Percentiles rank a stretch among this genome's conserved stretches.
Conservation (phyloP, 345 rosid species). For the Populus davidiana region DNA sequence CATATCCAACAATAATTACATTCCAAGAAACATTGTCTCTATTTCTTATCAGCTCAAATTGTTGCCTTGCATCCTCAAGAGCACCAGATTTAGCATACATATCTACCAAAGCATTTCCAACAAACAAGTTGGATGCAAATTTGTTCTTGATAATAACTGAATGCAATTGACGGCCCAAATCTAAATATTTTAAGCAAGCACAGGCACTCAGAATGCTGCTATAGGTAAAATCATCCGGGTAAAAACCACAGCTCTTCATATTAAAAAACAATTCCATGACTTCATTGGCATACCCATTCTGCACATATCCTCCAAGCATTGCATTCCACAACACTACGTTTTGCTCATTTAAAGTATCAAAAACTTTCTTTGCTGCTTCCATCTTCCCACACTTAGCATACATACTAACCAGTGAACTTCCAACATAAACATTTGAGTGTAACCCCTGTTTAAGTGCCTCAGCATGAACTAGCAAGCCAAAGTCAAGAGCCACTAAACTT, state of each 20-base stretch:
- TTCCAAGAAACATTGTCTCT: conserved; percentile 82
- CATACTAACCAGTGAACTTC: conserved; percentile 83
- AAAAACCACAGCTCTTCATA: conserved; percentile 58
- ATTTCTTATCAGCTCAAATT: conserved; percentile 57
- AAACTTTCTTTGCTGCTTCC: conserved; percentile 64
- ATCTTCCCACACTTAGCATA: conserved; percentile 69
- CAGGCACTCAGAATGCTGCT: conserved; percentile 84
- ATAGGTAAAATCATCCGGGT: conserved; percentile 79
- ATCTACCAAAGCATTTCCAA: conserved; percentile 85
- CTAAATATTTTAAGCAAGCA: conserved; percentile 56
- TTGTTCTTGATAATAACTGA: conserved; percentile 56
- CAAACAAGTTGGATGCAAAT: conserved; percentile 56
- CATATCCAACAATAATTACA: conserved; percentile 86
- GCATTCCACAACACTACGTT: conserved; percentile 86
- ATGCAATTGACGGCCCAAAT: conserved; percentile 73
- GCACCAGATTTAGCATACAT: conserved; percentile 90
- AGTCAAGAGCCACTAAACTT: conserved; percentile 47
- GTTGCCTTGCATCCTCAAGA: conserved; percentile 60
- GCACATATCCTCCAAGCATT: conserved; percentile 76
- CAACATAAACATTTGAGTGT: conserved; percentile 69
- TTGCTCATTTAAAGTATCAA: conserved; percentile 61
- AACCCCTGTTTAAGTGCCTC: conserved; percentile 89
- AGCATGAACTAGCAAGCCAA: conserved; percentile 73
- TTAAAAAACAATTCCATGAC: conserved; percentile 55
- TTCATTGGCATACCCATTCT: conserved; percentile 55